Base-by-base conservation (phyloP, 495 filamentous ascomycete species). In the Penicillium pulvis region DNA sequence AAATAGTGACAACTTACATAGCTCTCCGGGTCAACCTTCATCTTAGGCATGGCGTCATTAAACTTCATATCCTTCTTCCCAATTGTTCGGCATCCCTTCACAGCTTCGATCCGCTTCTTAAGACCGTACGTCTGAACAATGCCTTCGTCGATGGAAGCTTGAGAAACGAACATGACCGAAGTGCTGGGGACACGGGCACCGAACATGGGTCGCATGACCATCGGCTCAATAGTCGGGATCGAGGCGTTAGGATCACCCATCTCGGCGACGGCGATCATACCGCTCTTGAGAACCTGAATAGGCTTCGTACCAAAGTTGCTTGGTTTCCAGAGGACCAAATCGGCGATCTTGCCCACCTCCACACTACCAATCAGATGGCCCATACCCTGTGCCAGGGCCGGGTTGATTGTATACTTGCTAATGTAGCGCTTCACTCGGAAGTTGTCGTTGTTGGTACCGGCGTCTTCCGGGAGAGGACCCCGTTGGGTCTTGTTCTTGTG, bases 341-440 rank as follows among this genome's bases (percentile, higher is more conserved):
- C 94, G 2, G 95, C 94, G 31, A 98, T 66, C 76, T 97, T 98
- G 33, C 93, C 94, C 1, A 89, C 83, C 73, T 97, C 92, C 35
- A 98, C 75, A 58, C 87, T 91, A 3, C 94, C 94, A 62, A 98
- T 86, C 1, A 96, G 54, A 70, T 98, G 95, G 4, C 81, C 77
- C 91, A 98, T 95, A 20, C 94, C 94, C 74, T 98, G 95, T 1
- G 94, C 85, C 51, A 98, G 81, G 6, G 92, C 92, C 12, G 94
- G 95, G 77, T 98, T 98, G 79, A 98, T 88, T 16, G 94, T 98
- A 71, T 98, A 97, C 75, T 98, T 98, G 78, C 88, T 90, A 35
- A 98, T 82, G 71, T 98, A 98, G 10, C 94, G 73, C 79, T 92
- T 97, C 1, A 96, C 95, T 20, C 94, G 81, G 78, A 90, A 93